These are phyloP conservation scores for Neoarthrinium moseri DNA, from an alignment of 2,329 filamentous ascomycete genomes.

Conservation along the genomic window DNA sequence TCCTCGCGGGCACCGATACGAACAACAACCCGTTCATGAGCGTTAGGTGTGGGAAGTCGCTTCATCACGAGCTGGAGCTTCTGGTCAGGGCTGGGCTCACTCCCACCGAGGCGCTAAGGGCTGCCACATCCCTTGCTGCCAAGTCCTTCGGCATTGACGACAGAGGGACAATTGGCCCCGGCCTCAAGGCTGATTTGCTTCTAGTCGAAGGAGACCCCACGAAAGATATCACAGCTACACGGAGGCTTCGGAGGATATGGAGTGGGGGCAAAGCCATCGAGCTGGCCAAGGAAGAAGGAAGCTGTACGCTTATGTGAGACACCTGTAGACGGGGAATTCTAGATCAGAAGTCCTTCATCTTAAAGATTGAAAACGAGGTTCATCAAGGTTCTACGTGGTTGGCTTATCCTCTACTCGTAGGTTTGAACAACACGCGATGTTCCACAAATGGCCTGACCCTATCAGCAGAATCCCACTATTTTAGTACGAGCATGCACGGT, in stretches of 20 bases:
- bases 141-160: constrained; percentile 22
- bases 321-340: not conserved
- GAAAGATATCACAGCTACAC: constrained; percentile 23
- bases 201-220: constrained; percentile 27
- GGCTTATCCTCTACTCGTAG: not conserved
- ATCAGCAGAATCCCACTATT: not conserved
- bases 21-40: constrained; percentile 14
- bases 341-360: not conserved
- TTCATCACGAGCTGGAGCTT: constrained; percentile 26
- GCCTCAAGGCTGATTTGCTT: constrained; percentile 27
- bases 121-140: constrained; percentile 20
- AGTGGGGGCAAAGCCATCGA: constrained; percentile 15
- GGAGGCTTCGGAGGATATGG: constrained; percentile 25
- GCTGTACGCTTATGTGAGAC: constrained; percentile 3
- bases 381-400: not conserved
- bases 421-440: not conserved
- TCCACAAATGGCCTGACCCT: not conserved
- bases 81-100: constrained; percentile 23
- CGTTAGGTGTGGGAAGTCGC: constrained; percentile 18
- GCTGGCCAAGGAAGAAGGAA: not conserved
- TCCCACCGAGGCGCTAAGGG: constrained; percentile 21
- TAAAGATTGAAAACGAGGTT: not conserved
- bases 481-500: not conserved
- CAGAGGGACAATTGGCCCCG: constrained; percentile 21
- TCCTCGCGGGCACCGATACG: constrained; percentile 31